Base-by-base conservation (phyloP, 164 flowering plant species). In the Malania oleifera region DNA sequence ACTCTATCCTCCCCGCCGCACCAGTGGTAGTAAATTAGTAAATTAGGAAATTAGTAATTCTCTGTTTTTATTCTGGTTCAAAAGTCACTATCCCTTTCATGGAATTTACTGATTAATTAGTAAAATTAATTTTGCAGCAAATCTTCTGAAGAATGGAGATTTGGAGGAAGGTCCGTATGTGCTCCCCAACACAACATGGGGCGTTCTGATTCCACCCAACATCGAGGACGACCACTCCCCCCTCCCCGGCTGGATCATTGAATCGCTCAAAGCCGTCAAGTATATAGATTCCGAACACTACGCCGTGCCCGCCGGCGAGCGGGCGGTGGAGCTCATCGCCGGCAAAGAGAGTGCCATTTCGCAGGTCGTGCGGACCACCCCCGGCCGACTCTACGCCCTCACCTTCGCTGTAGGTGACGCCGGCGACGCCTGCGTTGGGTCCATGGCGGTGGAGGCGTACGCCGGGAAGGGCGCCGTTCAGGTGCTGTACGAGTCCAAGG, bases 131-230 rank as follows among this genome's bases (percentile, higher is more conserved):
- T 23, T 18, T 75, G 69, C 82, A 90, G 95, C 44, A 19, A 91
- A 88, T 62, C 26, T 81, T 51, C 35, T 91, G 70, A 88, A 84
- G 67, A 91, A 91, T 63, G 96, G 91, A 1, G 60, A 80, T 39
- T 91, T 91, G 20, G 97, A 91, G 67, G 77, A 72, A 38, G 95
- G 95, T 5, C 88, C 95, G 15, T 82, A 76, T 49, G 41, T 87
- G 9, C 65, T 84, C 50, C 80, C 80, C 15, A 81, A 78, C 69
- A 54, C 84, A 52, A 24, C 90, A 0, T 79, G 76, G 73, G 90
- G 95, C 0, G 85, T 73, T 34, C 77, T 87, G 0, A 69, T 84
- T 54, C 90, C 95, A 8, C 88, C 95, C 1, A 80, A 79, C 72
- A 82, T 77, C 12, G 85, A 80, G 34, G 95, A 84, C 24, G 74